These are phyloP conservation scores for Talaromyces proteolyticus DNA, from an alignment of 495 filamentous ascomycete species.

Conservation along the genomic window DNA sequence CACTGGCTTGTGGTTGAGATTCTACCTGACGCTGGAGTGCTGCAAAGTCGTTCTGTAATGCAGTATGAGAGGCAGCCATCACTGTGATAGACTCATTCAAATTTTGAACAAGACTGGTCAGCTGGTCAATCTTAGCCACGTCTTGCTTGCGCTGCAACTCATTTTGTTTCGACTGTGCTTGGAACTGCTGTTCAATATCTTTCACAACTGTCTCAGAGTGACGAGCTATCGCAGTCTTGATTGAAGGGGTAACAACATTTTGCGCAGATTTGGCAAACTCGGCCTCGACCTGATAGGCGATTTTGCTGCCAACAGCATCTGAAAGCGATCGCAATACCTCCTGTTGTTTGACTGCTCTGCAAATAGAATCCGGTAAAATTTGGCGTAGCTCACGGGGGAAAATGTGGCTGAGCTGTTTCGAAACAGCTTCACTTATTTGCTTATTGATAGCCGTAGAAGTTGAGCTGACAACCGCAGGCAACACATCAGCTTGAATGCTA, in stretches of 20 bases:
- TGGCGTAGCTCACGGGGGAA: constrained; percentile 51
- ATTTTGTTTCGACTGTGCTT: constrained; percentile 55
- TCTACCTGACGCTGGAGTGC: constrained; percentile 36
- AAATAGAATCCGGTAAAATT: constrained; percentile 48
- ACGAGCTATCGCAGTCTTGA: constrained; percentile 54
- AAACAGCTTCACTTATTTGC: constrained; percentile 49
- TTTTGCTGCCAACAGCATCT: constrained; percentile 59
- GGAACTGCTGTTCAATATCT: constrained; percentile 61
- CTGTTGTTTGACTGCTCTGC: constrained; percentile 55
- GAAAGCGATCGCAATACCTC: constrained; percentile 63
- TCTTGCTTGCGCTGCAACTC: constrained; percentile 69
- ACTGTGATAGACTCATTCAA: constrained; percentile 67
- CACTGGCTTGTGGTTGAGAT: constrained; percentile 6
- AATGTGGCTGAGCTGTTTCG: constrained; percentile 39
- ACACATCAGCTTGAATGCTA: constrained; percentile 59
- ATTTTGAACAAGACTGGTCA: constrained; percentile 63
- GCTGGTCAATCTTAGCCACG: constrained; percentile 73
- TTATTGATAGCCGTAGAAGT: constrained; percentile 51
- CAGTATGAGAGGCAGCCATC: constrained; percentile 59
- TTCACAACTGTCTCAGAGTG: constrained; percentile 52
- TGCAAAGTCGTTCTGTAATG: constrained; percentile 55
- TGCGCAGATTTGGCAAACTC: constrained; percentile 59
- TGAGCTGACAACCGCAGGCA: constrained; percentile 49
- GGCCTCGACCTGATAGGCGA: constrained; percentile 61
- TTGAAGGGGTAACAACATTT: constrained; percentile 54